Base-by-base conservation (phyloP, 176 grass and related monocot genomes). In the Lolium perenne region DNA sequence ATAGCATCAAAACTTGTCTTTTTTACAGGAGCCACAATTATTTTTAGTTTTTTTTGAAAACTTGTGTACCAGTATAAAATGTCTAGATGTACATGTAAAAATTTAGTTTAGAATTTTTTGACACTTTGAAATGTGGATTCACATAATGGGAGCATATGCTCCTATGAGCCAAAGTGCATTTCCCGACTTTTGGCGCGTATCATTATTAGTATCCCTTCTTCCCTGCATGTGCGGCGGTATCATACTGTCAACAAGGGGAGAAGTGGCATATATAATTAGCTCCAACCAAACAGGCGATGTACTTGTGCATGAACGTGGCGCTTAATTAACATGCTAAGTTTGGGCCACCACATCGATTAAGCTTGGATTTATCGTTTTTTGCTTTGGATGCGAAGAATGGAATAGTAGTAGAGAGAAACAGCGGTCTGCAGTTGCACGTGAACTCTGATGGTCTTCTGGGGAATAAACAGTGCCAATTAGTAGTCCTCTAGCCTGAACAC, bases 391-490 rank as follows among this genome's bases (percentile, higher is more conserved):
- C 32, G 32, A 35, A 35, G 32, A 35, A 35, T 35, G 32, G 32
- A 35, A 35, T 35, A 35, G 22, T 23, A 8, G 29, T 45, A 67
- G 6, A 5, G 32, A 35, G 32, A 11, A 72, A 3, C 26, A 54
- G 25, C n/a, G 4, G 38, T 66, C 10, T 79, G 54, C 18, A 3
- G 53, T 23, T 21, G 79, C 86, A 77, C 71, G 79, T 87, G 86
- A 58, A 17, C 35, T 67, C 79, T 77, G 79, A 35, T 15, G 38
- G 35, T 68, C 21, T 45, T 76, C 21, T 57, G 79, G 70, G 86
- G 78, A 82, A 82, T 58, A 76, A 87, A 87, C 86, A 48, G 86
- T 70, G 40, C 59, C 11, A 68, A 83, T 76, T 83, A 83, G 74
- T 83, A 83, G 74, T 50, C 80, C 22, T 75, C 26, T 76, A 4